Evolutionary conservation across 1,284 basidiomycete species (phyloP).

Genomic region (Rhizoctonia solani): DNA sequence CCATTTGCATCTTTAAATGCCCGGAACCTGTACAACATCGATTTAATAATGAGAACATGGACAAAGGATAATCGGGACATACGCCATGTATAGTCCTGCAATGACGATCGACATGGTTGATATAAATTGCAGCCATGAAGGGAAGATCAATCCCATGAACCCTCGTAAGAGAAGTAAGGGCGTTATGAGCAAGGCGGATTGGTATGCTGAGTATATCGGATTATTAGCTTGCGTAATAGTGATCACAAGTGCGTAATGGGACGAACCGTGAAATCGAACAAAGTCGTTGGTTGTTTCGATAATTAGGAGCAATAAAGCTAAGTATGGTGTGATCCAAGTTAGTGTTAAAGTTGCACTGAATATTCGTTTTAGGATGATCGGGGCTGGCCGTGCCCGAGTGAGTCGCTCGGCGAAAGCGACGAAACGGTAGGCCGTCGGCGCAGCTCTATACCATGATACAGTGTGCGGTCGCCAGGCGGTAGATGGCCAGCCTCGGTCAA

Average conservation of each 20-base stretch:
- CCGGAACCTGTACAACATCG: conserved; percentile 52
- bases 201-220: conserved; percentile 60
- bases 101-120: conserved; percentile 53
- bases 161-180: conserved; percentile 67
- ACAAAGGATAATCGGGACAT: conserved; percentile 43
- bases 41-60: conserved; percentile 22
- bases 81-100: conserved; percentile 60
- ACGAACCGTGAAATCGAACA: conserved; percentile 76
- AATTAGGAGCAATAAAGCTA: conserved; percentile 73
- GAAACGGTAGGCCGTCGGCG: too few relatives aligned
- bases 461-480: too few relatives aligned
- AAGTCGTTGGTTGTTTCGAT: conserved; percentile 79
- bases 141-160: conserved; percentile 57
- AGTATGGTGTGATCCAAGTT: too few relatives aligned
- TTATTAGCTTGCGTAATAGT: neutral
- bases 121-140: conserved; percentile 53
- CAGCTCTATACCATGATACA: too few relatives aligned
- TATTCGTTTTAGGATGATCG: too few relatives aligned
- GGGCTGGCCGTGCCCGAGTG: too few relatives aligned
- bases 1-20: conserved; percentile 68
- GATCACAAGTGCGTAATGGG: neutral
- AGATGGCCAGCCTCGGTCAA: too few relatives aligned
- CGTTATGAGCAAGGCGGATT: conserved; percentile 72
- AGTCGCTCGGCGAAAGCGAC: too few relatives aligned
- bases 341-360: too few relatives aligned